Base-by-base conservation (phyloP, 1,139 yeast species). In the Debaryomycetaceae sp. region DNA sequence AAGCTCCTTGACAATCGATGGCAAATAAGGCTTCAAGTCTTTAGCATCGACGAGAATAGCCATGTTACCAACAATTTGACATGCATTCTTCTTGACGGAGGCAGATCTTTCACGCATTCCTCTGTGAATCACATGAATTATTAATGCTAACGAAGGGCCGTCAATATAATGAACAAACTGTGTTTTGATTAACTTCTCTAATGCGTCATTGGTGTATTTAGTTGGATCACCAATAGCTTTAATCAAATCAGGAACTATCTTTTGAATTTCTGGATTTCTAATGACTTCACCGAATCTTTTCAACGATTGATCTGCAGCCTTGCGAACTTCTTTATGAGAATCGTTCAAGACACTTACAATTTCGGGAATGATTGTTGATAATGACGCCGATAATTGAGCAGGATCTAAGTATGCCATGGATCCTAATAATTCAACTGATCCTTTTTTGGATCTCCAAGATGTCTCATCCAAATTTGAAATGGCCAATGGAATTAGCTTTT, bases 21-120 rank as follows among this genome's bases (percentile, higher is more conserved):
- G 78, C 56, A 95, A 73, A 65, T 95, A 93, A 24, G 97, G 97
- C 48, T 81, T 69, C 50, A 95, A 75, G 62, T 95, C 99, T 53
- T 80, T 82, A 23, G 89, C 76, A 55, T 91, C 98, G 22, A 95
- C 97, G 57, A 95, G 76, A 63, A 93, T 89, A 2, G 99, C 90
- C 98, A 95, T 91, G 60, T 93, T 93, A 53, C 99, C 99, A 36
- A 95, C 97, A 72, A 95, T 93, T 67, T 93, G 97, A 65, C 98
- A 90, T 0, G 99, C 95, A 65, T 89, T 90, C 64, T 88, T 83
- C 72, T 93, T 93, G 3, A 95, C 88, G 37, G 83, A 77, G 0
- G 99, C 98, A 24, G 96, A 86, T 57, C 99, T 76, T 54, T 91
- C 98, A 47, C 80, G 83, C 87, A 95, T 83, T 69, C 98, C 99